These are phyloP conservation scores for Reticulascus tulasneorum DNA, from an alignment of 2,329 filamentous ascomycete species.

Conservation along the genomic window DNA sequence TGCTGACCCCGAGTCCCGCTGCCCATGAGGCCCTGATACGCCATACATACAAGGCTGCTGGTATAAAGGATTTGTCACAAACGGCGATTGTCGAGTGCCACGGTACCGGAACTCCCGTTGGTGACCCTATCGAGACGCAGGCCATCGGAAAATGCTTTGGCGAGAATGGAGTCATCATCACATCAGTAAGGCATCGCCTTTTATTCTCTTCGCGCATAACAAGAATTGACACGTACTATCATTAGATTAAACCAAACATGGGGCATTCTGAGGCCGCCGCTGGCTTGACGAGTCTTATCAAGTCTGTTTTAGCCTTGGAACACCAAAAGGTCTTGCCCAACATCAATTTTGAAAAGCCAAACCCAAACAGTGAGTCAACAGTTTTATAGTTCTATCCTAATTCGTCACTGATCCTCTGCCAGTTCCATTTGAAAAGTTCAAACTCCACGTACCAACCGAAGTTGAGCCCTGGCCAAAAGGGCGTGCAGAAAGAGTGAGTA, in stretches of 20 bases:
- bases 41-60: conserved; percentile 20
- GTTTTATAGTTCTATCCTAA: neutral
- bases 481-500: conserved; percentile 21
- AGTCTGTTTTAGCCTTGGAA: conserved; percentile 22
- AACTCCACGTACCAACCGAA: conserved; percentile 21
- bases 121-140: conserved; percentile 36
- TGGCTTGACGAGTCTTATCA: conserved; percentile 27
- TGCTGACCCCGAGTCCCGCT: conserved; percentile 30
- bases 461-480: conserved; percentile 20
- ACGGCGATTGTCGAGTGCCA: conserved; percentile 35
- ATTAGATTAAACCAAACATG: conserved; percentile 31
- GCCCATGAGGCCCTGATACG: conserved; percentile 24
- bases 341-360: conserved; percentile 12
- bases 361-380: conserved; percentile 8
- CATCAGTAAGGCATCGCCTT: conserved; percentile 26
- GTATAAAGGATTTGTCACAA: conserved; percentile 13
- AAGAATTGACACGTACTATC: neutral
- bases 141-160: conserved; percentile 30
- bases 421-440: conserved; percentile 13
- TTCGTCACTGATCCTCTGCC: neutral
- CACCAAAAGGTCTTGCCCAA: conserved; percentile 12
- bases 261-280: conserved; percentile 32
- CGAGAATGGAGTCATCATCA: conserved; percentile 19
- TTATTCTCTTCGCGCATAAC: too few species aligned
- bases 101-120: conserved; percentile 39